These are phyloP conservation scores for Eucalyptus regnans DNA, from an alignment of 345 rosid species.

Conservation along the genomic window DNA sequence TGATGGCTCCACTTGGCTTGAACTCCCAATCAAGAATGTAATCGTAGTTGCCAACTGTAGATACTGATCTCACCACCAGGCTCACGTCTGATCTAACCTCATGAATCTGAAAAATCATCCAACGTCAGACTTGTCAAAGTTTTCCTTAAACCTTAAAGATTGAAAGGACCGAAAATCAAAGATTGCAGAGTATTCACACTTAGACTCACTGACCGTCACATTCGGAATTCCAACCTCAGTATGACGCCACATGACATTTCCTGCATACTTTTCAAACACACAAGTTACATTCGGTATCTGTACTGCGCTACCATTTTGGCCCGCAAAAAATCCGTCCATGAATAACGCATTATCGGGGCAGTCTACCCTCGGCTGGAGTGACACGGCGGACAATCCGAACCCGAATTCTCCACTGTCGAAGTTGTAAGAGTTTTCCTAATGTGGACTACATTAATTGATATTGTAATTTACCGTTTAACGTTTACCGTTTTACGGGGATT, in stretches of 20 bases:
- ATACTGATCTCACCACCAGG: slow-evolving; percentile 64
- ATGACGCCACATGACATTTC: slow-evolving; percentile 52
- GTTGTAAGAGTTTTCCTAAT: too few species aligned
- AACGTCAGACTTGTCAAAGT: not conserved
- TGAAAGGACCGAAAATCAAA: not conserved
- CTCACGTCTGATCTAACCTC: slow-evolving; percentile 51
- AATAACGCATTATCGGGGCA: slow-evolving; percentile 54
- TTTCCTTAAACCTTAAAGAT: not conserved
- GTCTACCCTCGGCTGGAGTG: slow-evolving; percentile 39
- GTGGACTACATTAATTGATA: too few species aligned
- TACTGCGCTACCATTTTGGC: slow-evolving; percentile 42
- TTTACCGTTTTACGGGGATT: too few species aligned
- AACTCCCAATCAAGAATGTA: slow-evolving; percentile 80
- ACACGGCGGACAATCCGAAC: slow-evolving; percentile 44
- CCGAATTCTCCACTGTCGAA: slow-evolving; percentile 29
- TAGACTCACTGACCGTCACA: slow-evolving; percentile 25
- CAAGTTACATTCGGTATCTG: slow-evolving; percentile 35
- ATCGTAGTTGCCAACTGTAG: slow-evolving; percentile 74
- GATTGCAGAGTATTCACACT: not conserved
- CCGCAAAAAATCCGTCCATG: slow-evolving; percentile 41
- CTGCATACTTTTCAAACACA: slow-evolving; percentile 52
- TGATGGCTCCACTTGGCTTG: slow-evolving; percentile 45
- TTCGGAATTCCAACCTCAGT: slow-evolving; percentile 63
- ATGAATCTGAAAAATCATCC: slow-evolving; percentile 22
- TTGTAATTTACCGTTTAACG: too few species aligned